Evolutionary conservation across 179 eudicot genomes (phyloP), one percentile per base, ranked within the genome.

Genomic region (Carnegiea gigantea): DNA sequence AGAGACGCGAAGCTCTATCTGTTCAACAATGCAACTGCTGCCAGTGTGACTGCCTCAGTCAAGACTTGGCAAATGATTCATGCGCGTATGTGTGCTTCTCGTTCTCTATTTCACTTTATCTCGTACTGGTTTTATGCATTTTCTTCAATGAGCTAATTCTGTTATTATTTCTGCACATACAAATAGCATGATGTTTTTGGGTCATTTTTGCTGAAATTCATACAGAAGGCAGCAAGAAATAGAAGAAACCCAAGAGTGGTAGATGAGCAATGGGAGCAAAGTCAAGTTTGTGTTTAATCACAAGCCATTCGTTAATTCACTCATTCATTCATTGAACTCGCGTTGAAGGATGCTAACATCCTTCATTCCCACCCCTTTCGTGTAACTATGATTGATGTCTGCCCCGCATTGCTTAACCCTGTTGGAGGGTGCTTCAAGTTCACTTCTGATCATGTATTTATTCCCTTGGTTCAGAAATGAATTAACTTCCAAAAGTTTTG

Each of bases 11-110:
- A 85, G 79, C 53, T 92, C 8, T 91, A 80, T 75, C 67, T 92
- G 64, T 92, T 92, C 84, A 91, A 92, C 86, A 90, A 92, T 80
- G 97, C 94, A 9, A 92, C 97, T 13, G 72, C 86, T 15, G 77
- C 86, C 9, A 81, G 64, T 9, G 80, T 92, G 6, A 89, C 88
- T 18, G 93, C 92, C 20, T 88, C 94, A 5, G 26, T 92, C 76
- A 85, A 89, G 72, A 85, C 90, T 44, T 92, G 94, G 94, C 92
- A 91, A 80, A 92, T 92, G 91, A 85, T 79, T 40, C 77, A 84
- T 57, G 84, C 89, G 23, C 46, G 85, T 83, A 82, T 24, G 83
- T n/a, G 21, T 62, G 40, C 82, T 71, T 68, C 15, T 68, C 6
- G 21, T 5, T 70, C 77, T 84, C 87, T 73, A 46, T 79, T 79